phyloP scores from a whole-genome alignment of 108 stramenopile genomes.

The Fragilaria crotonensis region DNA sequence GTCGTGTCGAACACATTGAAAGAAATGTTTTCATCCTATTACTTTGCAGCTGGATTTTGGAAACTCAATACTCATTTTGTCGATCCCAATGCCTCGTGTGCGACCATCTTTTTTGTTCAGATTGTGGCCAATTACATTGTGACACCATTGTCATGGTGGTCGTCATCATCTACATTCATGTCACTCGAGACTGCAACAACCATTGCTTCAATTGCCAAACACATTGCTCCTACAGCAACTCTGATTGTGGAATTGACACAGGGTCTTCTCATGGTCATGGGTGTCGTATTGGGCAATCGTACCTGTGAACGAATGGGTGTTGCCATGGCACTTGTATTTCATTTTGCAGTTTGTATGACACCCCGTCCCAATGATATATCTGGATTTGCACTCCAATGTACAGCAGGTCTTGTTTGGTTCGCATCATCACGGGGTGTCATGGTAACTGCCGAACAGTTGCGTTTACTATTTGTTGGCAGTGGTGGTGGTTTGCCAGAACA shows the following conservation, averaged over 20 bases:
- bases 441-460: too few species aligned
- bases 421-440: too few species aligned
- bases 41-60: too few species aligned
- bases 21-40: too few species aligned
- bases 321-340: not conserved
- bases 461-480: too few species aligned
- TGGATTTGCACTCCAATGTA: not conserved
- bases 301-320: not conserved
- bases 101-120: slow-evolving; percentile 3
- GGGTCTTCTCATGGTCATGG: too few species aligned
- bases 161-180: too few species aligned
- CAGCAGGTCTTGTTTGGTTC: too few species aligned
- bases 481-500: too few species aligned
- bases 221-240: not conserved
- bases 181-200: not conserved
- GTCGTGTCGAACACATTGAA: too few species aligned
- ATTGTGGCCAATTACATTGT: not conserved
- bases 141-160: not conserved
- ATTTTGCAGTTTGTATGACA: slow-evolving; percentile 1
- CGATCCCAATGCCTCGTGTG: slow-evolving; percentile 5
- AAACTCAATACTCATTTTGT: too few species aligned
- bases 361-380: slow-evolving; percentile 8
- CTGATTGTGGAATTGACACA: not conserved
- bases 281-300: not conserved
- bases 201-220: not conserved